These are phyloP conservation scores for Hemileccinum rubropunctum DNA, from an alignment of 768 basidiomycete genomes.

Conservation along the genomic window DNA sequence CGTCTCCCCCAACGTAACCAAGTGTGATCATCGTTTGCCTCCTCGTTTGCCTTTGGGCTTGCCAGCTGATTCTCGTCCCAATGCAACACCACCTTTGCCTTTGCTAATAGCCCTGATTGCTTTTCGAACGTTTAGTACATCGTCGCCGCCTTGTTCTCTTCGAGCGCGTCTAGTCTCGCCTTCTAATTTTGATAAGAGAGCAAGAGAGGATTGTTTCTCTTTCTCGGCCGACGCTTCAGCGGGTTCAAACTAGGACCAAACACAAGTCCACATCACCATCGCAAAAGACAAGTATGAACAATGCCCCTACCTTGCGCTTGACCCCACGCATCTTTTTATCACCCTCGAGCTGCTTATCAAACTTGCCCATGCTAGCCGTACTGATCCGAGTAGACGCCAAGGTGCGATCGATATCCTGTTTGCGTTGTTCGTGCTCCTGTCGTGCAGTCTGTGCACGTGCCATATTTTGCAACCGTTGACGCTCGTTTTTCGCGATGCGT, in stretches of 20 bases:
- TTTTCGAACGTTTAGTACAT: conserved; percentile 82
- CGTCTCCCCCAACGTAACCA: neutral
- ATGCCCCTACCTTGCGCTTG: conserved; percentile 87
- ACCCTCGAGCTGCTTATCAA: conserved; percentile 86
- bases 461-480: conserved; percentile 69
- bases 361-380: conserved; percentile 95
- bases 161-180: conserved; percentile 56
- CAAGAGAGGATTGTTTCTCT: conserved; percentile 74
- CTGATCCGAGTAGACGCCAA: conserved; percentile 75
- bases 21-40: conserved; percentile 24
- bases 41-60: conserved; percentile 27
- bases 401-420: conserved; percentile 71
- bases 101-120: conserved; percentile 77
- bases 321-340: conserved; percentile 86
- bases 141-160: conserved; percentile 43
- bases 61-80: conserved; percentile 44
- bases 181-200: conserved; percentile 76
- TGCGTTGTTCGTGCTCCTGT: conserved; percentile 49
- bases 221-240: conserved; percentile 59
- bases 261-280: too few relatives aligned
- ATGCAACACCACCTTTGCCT: conserved; percentile 59
- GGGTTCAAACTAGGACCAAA: conserved; percentile 69
- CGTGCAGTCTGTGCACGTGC: conserved; percentile 48
- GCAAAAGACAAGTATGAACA: neutral
- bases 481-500: conserved; percentile 80